phyloP scores from a whole-genome alignment of 2,329 filamentous ascomycete species.

The Neurospora sp. region DNA sequence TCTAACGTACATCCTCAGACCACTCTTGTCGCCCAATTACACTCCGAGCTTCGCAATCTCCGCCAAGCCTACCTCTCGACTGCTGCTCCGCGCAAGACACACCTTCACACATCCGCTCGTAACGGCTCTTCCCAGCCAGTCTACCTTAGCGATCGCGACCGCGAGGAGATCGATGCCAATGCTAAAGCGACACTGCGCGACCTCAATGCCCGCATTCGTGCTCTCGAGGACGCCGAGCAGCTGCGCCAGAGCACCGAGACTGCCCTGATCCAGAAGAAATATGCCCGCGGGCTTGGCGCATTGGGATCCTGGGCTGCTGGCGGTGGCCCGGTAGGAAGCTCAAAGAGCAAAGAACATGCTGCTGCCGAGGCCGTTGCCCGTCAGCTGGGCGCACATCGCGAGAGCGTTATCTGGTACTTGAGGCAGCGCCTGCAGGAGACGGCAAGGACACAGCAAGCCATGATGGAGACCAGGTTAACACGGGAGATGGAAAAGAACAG shows the following conservation, averaged over 20 bases:
- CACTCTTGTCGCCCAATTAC: slow-evolving; percentile 71
- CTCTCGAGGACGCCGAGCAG: slow-evolving; percentile 72
- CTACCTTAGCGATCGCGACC: slow-evolving; percentile 68
- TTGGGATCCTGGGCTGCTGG: slow-evolving; percentile 61
- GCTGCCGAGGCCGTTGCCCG: slow-evolving; percentile 61
- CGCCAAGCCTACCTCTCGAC: slow-evolving; percentile 88
- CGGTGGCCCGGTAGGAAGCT: slow-evolving; percentile 24
- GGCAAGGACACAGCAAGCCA: slow-evolving; percentile 68
- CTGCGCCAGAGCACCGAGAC: slow-evolving; percentile 68
- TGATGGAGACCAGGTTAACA: slow-evolving; percentile 85
- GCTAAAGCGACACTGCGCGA: slow-evolving; percentile 79
- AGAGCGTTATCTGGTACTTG: slow-evolving; percentile 77
- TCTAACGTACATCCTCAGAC: slow-evolving; percentile 45
- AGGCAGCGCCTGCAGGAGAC: slow-evolving; percentile 66
- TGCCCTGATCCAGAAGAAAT: slow-evolving; percentile 62
- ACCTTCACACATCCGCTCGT: slow-evolving; percentile 34
- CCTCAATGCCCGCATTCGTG: slow-evolving; percentile 69
- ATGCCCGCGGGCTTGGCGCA: slow-evolving; percentile 53
- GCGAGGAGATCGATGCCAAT: slow-evolving; percentile 78
- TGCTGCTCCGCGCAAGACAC: slow-evolving; percentile 50
- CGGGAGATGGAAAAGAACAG: slow-evolving; percentile 84
- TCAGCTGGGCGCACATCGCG: slow-evolving; percentile 60
- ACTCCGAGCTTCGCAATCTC: slow-evolving; percentile 70
- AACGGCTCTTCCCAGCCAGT: slow-evolving; percentile 30
- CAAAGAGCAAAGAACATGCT: slow-evolving; percentile 54